Evolutionary conservation across 2,329 filamentous ascomycete species (phyloP).

Genomic region (Aspergillus pseudoglaucus): DNA sequence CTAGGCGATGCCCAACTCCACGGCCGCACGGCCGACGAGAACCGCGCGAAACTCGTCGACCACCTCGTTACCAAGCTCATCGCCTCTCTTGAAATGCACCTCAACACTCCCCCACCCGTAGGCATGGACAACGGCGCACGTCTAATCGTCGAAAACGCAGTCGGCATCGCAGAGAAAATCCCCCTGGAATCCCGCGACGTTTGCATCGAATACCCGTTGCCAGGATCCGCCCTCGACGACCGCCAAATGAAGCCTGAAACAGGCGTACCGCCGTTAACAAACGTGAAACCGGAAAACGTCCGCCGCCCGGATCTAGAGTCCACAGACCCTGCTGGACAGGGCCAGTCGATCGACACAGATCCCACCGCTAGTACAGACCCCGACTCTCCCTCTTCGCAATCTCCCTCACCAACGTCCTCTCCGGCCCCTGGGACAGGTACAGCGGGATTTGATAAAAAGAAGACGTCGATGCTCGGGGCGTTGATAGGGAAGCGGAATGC

Average conservation of each 20-base stretch:
- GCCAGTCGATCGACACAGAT: slow-evolving; percentile 5
- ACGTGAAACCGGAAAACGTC: neutral
- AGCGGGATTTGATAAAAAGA: slow-evolving; percentile 19
- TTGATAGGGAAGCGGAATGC: slow-evolving; percentile 24
- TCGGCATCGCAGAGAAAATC: slow-evolving; percentile 77
- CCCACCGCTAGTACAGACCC: neutral
- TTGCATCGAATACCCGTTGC: slow-evolving; percentile 74
- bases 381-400: neutral
- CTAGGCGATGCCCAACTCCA: slow-evolving; percentile 60
- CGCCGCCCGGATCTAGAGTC: neutral
- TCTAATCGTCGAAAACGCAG: slow-evolving; percentile 87
- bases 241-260: slow-evolving; percentile 80
- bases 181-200: slow-evolving; percentile 90
- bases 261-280: slow-evolving; percentile 53
- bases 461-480: slow-evolving; percentile 38
- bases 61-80: slow-evolving; percentile 63
- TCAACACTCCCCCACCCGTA: slow-evolving; percentile 68
- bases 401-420: slow-evolving; percentile 1
- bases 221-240: slow-evolving; percentile 63
- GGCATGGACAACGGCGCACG: slow-evolving; percentile 82
- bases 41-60: slow-evolving; percentile 63
- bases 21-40: slow-evolving; percentile 57
- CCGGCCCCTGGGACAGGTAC: slow-evolving; percentile 13
- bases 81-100: slow-evolving; percentile 63
- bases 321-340: neutral